These are phyloP conservation scores for Escallonia rubra DNA, from an alignment of 129 eudicot species.

Conservation along the genomic window DNA sequence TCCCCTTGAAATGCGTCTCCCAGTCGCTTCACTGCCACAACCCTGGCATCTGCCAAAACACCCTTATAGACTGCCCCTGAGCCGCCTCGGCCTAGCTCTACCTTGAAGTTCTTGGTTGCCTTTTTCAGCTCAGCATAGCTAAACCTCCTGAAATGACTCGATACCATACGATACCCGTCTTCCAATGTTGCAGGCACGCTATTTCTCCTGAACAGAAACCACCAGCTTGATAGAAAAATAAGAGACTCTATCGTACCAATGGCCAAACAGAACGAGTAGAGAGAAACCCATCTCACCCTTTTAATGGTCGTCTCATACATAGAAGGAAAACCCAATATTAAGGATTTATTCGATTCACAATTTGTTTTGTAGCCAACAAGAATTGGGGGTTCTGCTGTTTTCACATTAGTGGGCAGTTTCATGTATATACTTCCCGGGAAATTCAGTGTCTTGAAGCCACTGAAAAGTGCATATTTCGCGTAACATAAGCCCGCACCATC, in stretches of 20 bases:
- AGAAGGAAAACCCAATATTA: slow-evolving; percentile 12
- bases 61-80: slow-evolving; percentile 5
- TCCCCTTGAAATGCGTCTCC: slow-evolving; percentile 10
- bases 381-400: slow-evolving; percentile 3
- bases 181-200: slow-evolving; percentile 26
- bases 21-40: slow-evolving; percentile 9
- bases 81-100: slow-evolving; percentile 14
- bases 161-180: slow-evolving; percentile 27
- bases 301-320: slow-evolving; percentile 11
- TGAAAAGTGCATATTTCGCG: slow-evolving; percentile 30
- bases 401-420: slow-evolving; percentile 19
- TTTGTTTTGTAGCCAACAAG: not conserved
- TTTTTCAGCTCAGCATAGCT: not conserved
- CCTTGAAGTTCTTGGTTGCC: slow-evolving; percentile 3
- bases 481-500: slow-evolving; percentile 24
- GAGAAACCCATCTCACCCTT: slow-evolving; percentile 2
- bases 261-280: slow-evolving; percentile 12
- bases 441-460: slow-evolving; percentile 21
- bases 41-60: not conserved
- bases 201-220: slow-evolving; percentile 1
- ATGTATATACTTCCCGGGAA: slow-evolving; percentile 22
- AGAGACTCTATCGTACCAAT: slow-evolving; percentile 27
- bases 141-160: not conserved
- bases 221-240: slow-evolving; percentile 3
- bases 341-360: slow-evolving; percentile 9